phyloP scores from a whole-genome alignment of 73 alveolate species.

The Loxodes magnus region DNA sequence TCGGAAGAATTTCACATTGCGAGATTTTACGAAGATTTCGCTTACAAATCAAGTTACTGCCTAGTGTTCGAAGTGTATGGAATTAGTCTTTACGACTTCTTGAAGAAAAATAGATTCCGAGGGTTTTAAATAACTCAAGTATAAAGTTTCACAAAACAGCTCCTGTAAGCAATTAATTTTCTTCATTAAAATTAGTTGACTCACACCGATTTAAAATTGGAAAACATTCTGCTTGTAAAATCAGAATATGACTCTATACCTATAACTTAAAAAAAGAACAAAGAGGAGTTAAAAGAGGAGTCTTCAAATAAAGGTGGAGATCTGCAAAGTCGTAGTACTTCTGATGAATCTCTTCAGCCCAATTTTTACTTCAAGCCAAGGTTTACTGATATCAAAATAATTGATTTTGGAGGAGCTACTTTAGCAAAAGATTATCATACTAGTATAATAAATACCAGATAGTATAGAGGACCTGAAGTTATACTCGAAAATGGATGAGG shows the following conservation, averaged over 20 bases:
- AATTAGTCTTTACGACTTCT: conserved; percentile 68
- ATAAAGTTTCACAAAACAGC: conserved; percentile 55
- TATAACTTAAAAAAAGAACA: too few species aligned
- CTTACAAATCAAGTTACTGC: conserved; percentile 53
- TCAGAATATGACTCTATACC: too few species aligned
- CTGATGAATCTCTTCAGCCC: too few species aligned
- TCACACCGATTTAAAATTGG: conserved; percentile 96
- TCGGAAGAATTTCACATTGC: conserved; percentile 18
- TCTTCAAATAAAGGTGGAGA: too few species aligned
- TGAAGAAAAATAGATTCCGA: conserved; percentile 62
- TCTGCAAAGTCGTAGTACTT: too few species aligned
- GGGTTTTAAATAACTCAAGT: conserved; percentile 73
- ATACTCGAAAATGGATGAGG: conserved; percentile 76
- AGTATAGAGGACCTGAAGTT: conserved; percentile 96
- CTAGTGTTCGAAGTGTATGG: conserved; percentile 86
- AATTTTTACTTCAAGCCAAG: conserved; percentile 28
- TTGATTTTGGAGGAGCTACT: conserved; percentile 96
- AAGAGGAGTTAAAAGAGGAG: too few species aligned
- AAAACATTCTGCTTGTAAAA: conserved; percentile 72
- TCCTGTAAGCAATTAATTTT: conserved; percentile 54
- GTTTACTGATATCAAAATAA: conserved; percentile 56
- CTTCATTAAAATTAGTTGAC: conserved; percentile 62
- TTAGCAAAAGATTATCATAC: conserved; percentile 61
- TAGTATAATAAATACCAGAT: conserved; percentile 82
- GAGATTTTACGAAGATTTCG: conserved; percentile 16